Base-by-base conservation (phyloP, 2,329 filamentous ascomycete species). In the Botrytis byssoidea region DNA sequence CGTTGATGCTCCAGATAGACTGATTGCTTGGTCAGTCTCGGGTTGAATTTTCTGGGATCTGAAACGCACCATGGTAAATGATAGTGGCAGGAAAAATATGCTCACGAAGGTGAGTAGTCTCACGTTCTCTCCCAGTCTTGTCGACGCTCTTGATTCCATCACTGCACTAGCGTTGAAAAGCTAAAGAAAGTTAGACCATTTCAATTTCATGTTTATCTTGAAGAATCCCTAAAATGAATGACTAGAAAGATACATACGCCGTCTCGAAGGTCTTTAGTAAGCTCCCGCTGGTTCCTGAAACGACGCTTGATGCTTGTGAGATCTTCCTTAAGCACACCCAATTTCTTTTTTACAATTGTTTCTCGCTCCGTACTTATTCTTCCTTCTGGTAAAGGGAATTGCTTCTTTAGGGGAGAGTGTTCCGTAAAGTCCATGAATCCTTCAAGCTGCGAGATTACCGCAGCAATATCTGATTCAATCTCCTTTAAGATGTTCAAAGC, bases 381-480 rank as follows among this genome's bases (percentile, higher is more conserved):
- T 0, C 59, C 59, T 8, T 37, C 32, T 22, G 35, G 59, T 25
- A 61, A n/a, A 37, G 35, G 59, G 10, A 8, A 61, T 0, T 25
- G 3, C 1, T 1, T 61, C 0, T 61, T 22, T 1, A 37, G 0
- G 0, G 0, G 10, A 3, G 35, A 61, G 1, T 25, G 2, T 3
- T 61, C 5, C 59, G 32, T 40, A 37, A 61, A 37, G 3, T 40
- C 32, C 22, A 61, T 61, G 32, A 61, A 40, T 7, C 20, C 59
- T 5, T 37, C 32, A 37, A 61, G 35, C 14, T 61, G 32, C 12
- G 10, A 7, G 14, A 40, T 37, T 0, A 61, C 32, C 7, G 59
- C 32, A 3, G 32, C 5, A 2, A 61, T 7, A 25, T 61, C 59
- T 14, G 32, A 37, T 22, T 61, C 59, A 16, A 61, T 40, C 12